Conservation (phyloP, 306 rosid genomes). For the Oxytropis ochrocephala region DNA sequence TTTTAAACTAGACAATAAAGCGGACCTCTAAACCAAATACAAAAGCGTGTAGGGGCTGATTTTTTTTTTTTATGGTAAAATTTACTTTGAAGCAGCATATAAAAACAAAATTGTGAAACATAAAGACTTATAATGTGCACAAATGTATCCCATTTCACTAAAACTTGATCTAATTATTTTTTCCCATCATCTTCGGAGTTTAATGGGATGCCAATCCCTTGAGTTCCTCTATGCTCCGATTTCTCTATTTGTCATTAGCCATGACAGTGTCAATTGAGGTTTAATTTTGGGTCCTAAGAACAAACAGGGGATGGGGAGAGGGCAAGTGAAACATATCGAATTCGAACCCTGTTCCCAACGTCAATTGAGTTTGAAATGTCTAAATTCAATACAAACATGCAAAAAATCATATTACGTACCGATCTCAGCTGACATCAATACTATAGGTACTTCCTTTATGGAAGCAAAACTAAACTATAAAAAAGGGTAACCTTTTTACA, state of each 20-base stretch:
- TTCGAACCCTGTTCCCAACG: background rate
- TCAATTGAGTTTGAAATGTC: background rate
- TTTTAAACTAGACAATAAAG: too few relatives aligned
- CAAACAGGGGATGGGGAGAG: too few relatives aligned
- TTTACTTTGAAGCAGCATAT: too few relatives aligned
- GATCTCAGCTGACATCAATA: constrained; percentile 18
- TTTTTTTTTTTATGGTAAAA: too few relatives aligned
- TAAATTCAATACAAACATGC: constrained; percentile 10
- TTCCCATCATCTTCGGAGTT: background rate
- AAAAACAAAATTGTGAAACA: too few relatives aligned
- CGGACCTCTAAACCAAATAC: too few relatives aligned
- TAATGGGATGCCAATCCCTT: background rate
- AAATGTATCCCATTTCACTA: background rate
- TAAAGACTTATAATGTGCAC: too few relatives aligned
- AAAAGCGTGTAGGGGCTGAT: too few relatives aligned
- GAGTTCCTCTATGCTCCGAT: background rate
- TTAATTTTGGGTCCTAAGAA: too few relatives aligned
- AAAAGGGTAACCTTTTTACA: background rate
- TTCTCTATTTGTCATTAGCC: background rate
- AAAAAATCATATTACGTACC: constrained; percentile 12
- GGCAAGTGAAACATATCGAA: too few relatives aligned
- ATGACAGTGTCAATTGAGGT: background rate
- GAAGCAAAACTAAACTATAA: constrained; percentile 5
- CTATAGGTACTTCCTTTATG: background rate
- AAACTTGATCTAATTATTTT: background rate